Percentiles rank a stretch among this genome's conserved stretches.
Conservation (phyloP, 768 basidiomycete genomes). For the Trametes gibbosa region DNA sequence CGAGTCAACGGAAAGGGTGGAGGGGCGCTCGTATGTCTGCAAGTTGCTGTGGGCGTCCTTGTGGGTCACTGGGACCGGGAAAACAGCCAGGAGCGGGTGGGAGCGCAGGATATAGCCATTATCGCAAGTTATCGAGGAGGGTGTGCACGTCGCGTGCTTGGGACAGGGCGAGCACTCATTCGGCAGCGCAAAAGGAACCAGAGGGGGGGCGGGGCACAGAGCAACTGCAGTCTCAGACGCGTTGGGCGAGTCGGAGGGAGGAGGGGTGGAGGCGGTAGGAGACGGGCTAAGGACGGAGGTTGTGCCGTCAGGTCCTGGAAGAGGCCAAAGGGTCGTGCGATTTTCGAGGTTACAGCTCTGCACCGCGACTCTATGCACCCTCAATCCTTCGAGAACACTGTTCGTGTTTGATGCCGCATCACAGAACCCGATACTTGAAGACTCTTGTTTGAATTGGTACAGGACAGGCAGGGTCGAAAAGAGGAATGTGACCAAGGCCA, state of each 20-base stretch:
- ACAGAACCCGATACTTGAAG: constrained; percentile 74
- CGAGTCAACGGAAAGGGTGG: background rate
- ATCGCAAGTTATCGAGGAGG: constrained; percentile 60
- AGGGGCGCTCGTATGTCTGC: constrained; percentile 9
- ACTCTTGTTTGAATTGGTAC: constrained; percentile 61
- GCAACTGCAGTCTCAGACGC: constrained; percentile 23
- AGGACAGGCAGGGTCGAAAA: constrained; percentile 23
- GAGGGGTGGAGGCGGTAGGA: constrained; percentile 9
- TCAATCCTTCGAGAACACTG: constrained; percentile 46
- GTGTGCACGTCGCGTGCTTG: constrained; percentile 62
- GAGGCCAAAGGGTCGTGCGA: constrained; percentile 42
- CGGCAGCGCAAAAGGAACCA: constrained; percentile 56
- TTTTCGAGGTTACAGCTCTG: constrained; percentile 59
- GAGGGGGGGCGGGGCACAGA: constrained; percentile 52
- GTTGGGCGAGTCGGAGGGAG: constrained; percentile 18
- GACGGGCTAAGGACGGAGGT: constrained; percentile 12
- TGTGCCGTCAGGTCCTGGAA: constrained; percentile 21
- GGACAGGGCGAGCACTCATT: constrained; percentile 63
- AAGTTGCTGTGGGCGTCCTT: constrained; percentile 16
- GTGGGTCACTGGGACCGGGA: constrained; percentile 46
- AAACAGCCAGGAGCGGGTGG: constrained; percentile 37
- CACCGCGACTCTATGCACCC: constrained; percentile 43
- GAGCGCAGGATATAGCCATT: constrained; percentile 64
- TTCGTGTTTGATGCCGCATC: constrained; percentile 64
- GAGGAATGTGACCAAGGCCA: constrained; percentile 40